These are phyloP conservation scores for Neurospora crassa DNA, from an alignment of 2,329 filamentous ascomycete genomes.

Conservation along the genomic window DNA sequence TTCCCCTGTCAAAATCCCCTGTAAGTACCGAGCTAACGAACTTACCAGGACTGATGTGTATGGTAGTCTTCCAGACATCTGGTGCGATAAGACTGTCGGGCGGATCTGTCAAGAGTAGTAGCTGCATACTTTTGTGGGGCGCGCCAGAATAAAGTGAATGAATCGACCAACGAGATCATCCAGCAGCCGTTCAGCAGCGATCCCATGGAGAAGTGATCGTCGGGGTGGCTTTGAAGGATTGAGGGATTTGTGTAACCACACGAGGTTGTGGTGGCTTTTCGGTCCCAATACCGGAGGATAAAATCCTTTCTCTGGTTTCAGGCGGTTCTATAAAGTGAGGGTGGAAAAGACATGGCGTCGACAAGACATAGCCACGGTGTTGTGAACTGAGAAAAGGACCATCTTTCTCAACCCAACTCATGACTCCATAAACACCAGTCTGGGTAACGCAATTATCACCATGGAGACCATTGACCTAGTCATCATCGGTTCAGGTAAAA, in stretches of 20 bases:
- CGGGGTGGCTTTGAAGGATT: background rate
- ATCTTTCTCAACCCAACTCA: background rate
- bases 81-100: too few species aligned
- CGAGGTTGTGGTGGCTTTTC: background rate
- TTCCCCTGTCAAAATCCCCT: too few species aligned
- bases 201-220: background rate
- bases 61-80: too few species aligned
- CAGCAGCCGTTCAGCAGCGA: background rate
- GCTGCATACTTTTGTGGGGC: too few species aligned
- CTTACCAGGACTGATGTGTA: too few species aligned
- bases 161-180: background rate
- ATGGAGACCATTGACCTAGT: constrained; percentile 38
- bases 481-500: constrained; percentile 45
- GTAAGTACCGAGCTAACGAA: too few species aligned
- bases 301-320: background rate
- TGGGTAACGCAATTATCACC: background rate
- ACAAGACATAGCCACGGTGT: background rate
- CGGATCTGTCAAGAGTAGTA: too few species aligned
- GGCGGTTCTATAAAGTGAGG: too few species aligned
- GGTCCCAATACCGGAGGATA: background rate
- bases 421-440: background rate
- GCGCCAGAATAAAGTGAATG: too few species aligned
- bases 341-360: background rate
- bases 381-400: too few species aligned
- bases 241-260: background rate